Evolutionary conservation across 345 rosid species (phyloP), one percentile per base, ranked within the genome.

Genomic region (Diplotaxis tenuifolia): DNA sequence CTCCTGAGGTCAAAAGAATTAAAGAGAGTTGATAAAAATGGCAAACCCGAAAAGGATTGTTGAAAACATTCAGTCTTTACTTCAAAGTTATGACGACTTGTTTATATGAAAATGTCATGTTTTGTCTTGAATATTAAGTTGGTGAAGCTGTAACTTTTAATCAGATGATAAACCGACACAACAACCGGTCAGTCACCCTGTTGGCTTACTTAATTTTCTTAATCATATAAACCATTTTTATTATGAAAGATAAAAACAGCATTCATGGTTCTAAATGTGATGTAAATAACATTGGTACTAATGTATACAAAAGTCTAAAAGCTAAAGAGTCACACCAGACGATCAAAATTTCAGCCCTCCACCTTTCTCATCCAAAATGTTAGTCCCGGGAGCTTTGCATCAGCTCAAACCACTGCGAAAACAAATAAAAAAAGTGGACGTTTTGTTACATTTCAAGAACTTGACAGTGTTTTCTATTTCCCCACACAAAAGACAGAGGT

Each of bases 391-490:
- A 76, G 66, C 62, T 74, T 79, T 88, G 96, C 97, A 90, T 90
- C 50, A 95, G 81, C 88, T 95, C 99, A 11, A 95, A 92, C 99
- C 97, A 95, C 99, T 92, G 89, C 77, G 47, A 73, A 40, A 36
- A 36, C 0, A 32, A 6, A 31, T 1, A 34, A 9, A 49, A 27
- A 25, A 8, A 28, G 23, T 38, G 32, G n/a, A 32, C 18, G 16
- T 28, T 22, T 47, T 52, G 60, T 61, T 25, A 54, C 54, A 45
- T 34, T n/a, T 15, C 36, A 22, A 54, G 19, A 53, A 47, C 4
- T 34, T 61, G 75, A 45, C 10, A 18, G 23, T 67, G 42, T 5
- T 62, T 12, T 20, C 9, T 67, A 2, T 3, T 47, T n/a, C 2
- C 21, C 4, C 7, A 5, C 5, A 7, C 25, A 49, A 16, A 20